Evolutionary conservation across 495 filamentous ascomycete genomes (phyloP), one percentile per base, ranked within the genome.

Genomic region (Aspergillus wentii): DNA sequence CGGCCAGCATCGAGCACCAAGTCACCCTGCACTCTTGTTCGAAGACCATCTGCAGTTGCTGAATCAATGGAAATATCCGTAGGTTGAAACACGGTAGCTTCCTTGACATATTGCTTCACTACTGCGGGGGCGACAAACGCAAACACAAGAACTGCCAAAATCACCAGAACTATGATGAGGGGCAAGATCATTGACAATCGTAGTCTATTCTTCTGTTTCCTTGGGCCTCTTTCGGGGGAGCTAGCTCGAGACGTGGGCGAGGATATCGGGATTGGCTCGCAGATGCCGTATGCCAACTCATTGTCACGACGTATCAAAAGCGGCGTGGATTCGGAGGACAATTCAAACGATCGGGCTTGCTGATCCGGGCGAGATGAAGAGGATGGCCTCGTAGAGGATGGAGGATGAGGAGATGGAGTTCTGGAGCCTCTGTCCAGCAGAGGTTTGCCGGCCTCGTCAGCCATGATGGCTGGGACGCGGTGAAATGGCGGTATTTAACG

Each of bases 111-210:
- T 54, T 85, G 76, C 56, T 94, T 80, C 14, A 91, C 76, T 5
- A 82, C 75, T 17, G 79, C 79, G 3, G 92, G 91, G 2, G 82
- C 79, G 33, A 92, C 74, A 66, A 96, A 94, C 1, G 79, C 88
- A 54, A 74, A 76, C 17, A 73, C 62, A 25, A 83, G 46, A 31
- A 78, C 72, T 0, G 46, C 43, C 25, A 82, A 39, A n/a, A 77
- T 49, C 1, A 59, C 52, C 4, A 64, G 71, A 16, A 87, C 49
- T 8, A 75, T 10, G 3, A 57, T 14, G 8, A 83, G 59, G 4
- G 76, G 70, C 27, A 84, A 54, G 8, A 81, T 51, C n/a, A 67
- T 71, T 8, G 78, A 70, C 78, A 76, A 82, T 61, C 67, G 65
- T 40, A 66, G 42, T 27, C 45, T 49, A 22, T 49, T 51, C 18